Evolutionary conservation across 768 basidiomycete genomes (phyloP).

Genomic region (Boletales sp.): DNA sequence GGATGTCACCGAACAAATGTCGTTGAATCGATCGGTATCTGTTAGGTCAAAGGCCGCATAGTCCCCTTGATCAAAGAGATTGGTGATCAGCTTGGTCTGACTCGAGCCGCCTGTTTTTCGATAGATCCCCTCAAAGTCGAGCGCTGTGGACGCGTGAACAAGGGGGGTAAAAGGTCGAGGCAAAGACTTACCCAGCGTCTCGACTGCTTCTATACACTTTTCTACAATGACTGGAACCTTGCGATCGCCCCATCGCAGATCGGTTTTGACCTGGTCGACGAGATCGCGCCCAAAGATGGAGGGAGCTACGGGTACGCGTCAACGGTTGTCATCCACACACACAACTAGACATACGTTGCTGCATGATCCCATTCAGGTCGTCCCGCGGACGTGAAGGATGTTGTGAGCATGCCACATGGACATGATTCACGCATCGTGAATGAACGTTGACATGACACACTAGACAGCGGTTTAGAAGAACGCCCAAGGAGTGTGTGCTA

Average conservation of each 20-base stretch:
- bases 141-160: conserved; percentile 44
- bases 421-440: conserved; percentile 73
- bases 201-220: conserved; percentile 95
- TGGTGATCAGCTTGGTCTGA: conserved; percentile 90
- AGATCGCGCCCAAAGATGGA: conserved; percentile 95
- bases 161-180: background rate
- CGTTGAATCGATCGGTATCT: conserved; percentile 90
- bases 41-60: conserved; percentile 85
- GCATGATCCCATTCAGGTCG: conserved; percentile 24
- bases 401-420: conserved; percentile 65
- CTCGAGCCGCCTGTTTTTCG: conserved; percentile 94
- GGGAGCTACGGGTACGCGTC: conserved; percentile 47
- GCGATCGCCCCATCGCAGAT: conserved; percentile 55
- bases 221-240: conserved; percentile 85
- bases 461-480: conserved; percentile 28
- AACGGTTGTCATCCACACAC: conserved; percentile 10
- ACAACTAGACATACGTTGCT: conserved; percentile 11
- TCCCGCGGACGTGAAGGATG: conserved; percentile 36
- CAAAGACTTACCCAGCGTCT: conserved; percentile 62
- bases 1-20: conserved; percentile 94
- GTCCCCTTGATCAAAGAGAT: conserved; percentile 91
- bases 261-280: conserved; percentile 74
- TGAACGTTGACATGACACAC: conserved; percentile 87
- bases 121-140: conserved; percentile 98
- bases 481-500: background rate